Evolutionary conservation across 1,139 yeast species (phyloP), one percentile per base, ranked within the genome.

Genomic region (Hyphopichia khmerensis): DNA sequence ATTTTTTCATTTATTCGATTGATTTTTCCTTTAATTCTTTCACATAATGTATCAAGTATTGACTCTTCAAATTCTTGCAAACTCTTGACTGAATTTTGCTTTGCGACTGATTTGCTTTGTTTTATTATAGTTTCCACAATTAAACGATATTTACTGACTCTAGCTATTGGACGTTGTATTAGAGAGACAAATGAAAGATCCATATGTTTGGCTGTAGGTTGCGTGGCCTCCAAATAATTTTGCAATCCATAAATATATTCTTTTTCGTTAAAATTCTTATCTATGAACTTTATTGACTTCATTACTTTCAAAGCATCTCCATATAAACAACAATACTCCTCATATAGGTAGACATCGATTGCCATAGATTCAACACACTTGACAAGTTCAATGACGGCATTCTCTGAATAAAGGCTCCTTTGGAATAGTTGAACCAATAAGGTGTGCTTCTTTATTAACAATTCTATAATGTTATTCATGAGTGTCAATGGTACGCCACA

Each of bases 131-230:
- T 64, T 36, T 76, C 77, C 18, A 79, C 48, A 21, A 81, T 65
- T 34, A 82, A 59, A 39, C 70, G 67, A 51, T 81, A 81, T 49
- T 79, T 77, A 4, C 74, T 62, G 14, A 79, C 65, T 45, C 87
- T 60, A 18, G 75, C 63, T 3, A 79, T 65, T 2, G 87, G 87
- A 54, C 72, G 71, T 48, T 79, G 81, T 31, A 79, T 58, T 39
- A 81, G 64, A 0, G 86, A 79, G 13, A 62, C 49, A 36, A 77
- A 72, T 0, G 81, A 73, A 18, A 77, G 57, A 51, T 78, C 83
- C 56, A 65, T 55, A 3, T 57, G 59, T 19, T 53, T 60, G 0
- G 55, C 45, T 0, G 44, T 37, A 2, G 70, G 66, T 45, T 75
- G 79, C 0, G 76, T 64, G 1, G 73, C 67, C 50, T 74, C 78